Conservation (phyloP, 2,329 filamentous ascomycete species). For the Paraconiothyrium sp. region DNA sequence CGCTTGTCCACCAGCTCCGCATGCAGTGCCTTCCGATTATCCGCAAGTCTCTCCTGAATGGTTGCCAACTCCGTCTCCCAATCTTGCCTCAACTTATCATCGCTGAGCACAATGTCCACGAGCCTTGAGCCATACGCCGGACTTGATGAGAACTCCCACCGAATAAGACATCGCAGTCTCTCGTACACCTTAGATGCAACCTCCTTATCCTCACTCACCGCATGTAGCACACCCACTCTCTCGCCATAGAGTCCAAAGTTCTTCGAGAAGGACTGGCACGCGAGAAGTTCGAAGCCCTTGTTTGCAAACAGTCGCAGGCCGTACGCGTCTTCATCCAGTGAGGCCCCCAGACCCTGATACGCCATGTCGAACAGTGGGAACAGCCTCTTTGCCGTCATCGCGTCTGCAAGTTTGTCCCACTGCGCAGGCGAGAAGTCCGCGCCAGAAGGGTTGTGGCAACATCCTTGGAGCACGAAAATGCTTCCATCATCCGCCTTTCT, state of each 20-base stretch:
- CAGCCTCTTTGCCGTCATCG: slow-evolving; percentile 30
- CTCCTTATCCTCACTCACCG: slow-evolving; percentile 26
- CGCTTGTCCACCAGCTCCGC: slow-evolving; percentile 21
- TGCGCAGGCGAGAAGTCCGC: slow-evolving; percentile 44
- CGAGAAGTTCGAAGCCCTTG: slow-evolving; percentile 42
- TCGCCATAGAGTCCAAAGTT: slow-evolving; percentile 53
- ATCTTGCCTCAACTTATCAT: slow-evolving; percentile 19
- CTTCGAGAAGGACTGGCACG: slow-evolving; percentile 53
- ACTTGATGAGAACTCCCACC: slow-evolving; percentile 41
- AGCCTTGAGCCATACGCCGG: slow-evolving; percentile 40
- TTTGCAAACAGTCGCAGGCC: slow-evolving; percentile 36
- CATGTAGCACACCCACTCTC: slow-evolving; percentile 45
- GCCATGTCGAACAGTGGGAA: slow-evolving; percentile 51
- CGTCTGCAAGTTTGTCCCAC: slow-evolving; percentile 40
- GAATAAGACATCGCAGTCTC: slow-evolving; percentile 38
- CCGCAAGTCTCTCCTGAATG: slow-evolving; percentile 27
- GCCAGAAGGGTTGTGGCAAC: slow-evolving; percentile 53
- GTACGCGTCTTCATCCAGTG: slow-evolving; percentile 47
- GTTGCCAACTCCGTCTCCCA: slow-evolving; percentile 25
- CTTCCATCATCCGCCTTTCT: slow-evolving; percentile 38
- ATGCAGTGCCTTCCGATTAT: slow-evolving; percentile 21
- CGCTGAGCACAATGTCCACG: slow-evolving; percentile 32
- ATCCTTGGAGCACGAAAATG: slow-evolving; percentile 50
- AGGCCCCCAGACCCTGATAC: slow-evolving; percentile 50
- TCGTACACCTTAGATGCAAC: slow-evolving; percentile 34